phyloP scores from a whole-genome alignment of 192 early-diverging fungal species.

The Coemansia sp. region DNA sequence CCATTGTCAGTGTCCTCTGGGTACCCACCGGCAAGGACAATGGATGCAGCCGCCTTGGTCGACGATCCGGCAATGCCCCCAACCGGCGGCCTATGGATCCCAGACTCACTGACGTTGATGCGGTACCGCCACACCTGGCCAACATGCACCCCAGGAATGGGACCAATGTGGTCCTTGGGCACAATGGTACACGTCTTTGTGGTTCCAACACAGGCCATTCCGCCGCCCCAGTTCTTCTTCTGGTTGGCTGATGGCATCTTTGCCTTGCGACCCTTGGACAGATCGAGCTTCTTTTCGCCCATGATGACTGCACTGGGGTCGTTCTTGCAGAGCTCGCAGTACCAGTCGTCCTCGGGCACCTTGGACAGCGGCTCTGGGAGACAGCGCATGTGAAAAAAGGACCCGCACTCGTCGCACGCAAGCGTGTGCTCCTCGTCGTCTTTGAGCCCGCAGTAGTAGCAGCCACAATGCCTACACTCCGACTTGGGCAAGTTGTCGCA shows the following conservation, averaged over 20 bases:
- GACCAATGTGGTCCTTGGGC: constrained; percentile 46
- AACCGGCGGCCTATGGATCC: constrained; percentile 65
- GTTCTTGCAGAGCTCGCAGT: constrained; percentile 52
- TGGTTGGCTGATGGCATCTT: constrained; percentile 58
- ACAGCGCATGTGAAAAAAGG: constrained; percentile 58
- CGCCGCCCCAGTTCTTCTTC: constrained; percentile 59
- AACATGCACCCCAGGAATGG: constrained; percentile 61
- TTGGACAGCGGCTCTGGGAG: constrained; percentile 38
- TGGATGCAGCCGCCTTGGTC: constrained; percentile 56
- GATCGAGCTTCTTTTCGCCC: constrained; percentile 47
- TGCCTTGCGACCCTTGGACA: constrained; percentile 43
- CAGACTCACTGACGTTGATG: constrained; percentile 51
- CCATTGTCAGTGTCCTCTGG: constrained; percentile 67
- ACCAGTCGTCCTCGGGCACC: constrained; percentile 57
- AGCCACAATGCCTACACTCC: constrained; percentile 56
- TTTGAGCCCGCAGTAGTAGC: constrained; percentile 54
- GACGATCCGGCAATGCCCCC: constrained; percentile 62
- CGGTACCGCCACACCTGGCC: constrained; percentile 60
- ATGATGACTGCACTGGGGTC: constrained; percentile 47
- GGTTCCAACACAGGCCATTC: constrained; percentile 56
- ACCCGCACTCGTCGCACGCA: constrained; percentile 62
- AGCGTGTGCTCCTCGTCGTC: constrained; percentile 58
- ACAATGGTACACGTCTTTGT: constrained; percentile 52
- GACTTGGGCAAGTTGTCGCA: constrained; percentile 32
- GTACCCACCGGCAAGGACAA: constrained; percentile 65